Evolutionary conservation across 2,329 filamentous ascomycete species (phyloP).

Genomic region (Cyanodermella asteris): DNA sequence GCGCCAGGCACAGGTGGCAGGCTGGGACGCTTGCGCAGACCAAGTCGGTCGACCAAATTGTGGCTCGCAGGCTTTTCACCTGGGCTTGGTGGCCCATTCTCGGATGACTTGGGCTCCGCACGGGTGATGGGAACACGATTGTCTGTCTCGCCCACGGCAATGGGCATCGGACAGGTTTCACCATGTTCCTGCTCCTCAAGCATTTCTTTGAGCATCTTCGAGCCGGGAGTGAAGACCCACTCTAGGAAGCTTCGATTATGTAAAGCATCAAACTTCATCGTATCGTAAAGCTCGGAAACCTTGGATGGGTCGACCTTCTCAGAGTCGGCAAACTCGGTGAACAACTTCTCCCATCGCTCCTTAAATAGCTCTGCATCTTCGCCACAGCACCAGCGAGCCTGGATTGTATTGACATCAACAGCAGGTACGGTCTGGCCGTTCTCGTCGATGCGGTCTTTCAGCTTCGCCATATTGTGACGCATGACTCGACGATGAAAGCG

Average conservation of each 20-base stretch:
- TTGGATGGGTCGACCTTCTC: conserved; percentile 98
- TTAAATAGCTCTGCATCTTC: conserved; percentile 89
- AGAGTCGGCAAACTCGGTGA: conserved; percentile 84
- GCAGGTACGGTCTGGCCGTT: conserved; percentile 35
- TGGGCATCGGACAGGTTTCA: conserved; percentile 9
- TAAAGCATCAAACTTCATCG: conserved; percentile 97
- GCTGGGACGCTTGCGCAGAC: conserved; percentile 30
- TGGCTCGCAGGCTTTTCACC: conserved; percentile 6
- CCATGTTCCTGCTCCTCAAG: conserved; percentile 41
- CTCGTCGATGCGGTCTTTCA: conserved; percentile 8
- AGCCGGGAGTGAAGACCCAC: conserved; percentile 86
- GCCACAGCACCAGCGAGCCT: conserved; percentile 85
- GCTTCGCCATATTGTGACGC: conserved; percentile 72
- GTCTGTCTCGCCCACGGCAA: conserved; percentile 1
- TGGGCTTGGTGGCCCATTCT: conserved; percentile 3
- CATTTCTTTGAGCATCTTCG: conserved; percentile 58
- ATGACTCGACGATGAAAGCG: conserved; percentile 91
- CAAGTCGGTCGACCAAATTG: conserved; percentile 24
- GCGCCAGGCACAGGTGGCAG: conserved; percentile 21
- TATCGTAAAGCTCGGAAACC: conserved; percentile 94
- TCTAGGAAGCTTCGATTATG: conserved; percentile 94
- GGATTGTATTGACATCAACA: conserved; percentile 47
- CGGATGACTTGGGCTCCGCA: conserved; percentile 3
- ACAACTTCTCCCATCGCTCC: conserved; percentile 95
- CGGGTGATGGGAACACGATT: neutral